Conservation (phyloP, 2,329 filamentous ascomycete genomes). For the Tolypocladium amazonense region DNA sequence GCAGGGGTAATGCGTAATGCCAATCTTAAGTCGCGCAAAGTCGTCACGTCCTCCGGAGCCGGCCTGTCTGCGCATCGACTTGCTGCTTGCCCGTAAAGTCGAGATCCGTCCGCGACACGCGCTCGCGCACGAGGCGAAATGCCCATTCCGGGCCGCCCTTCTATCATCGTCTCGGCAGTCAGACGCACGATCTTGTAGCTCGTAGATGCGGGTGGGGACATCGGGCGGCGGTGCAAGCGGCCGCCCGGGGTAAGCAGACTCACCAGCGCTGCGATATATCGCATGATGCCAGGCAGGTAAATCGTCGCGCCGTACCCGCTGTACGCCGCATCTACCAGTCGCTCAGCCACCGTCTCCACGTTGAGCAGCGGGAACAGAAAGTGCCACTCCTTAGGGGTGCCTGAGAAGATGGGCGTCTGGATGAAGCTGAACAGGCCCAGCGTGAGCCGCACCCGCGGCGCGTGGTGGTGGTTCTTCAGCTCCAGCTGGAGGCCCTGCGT, state of each 20-base stretch:
- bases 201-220: constrained; percentile 2
- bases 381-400: neutral
- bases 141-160: neutral
- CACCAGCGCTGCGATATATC: neutral
- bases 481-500: neutral
- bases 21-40: neutral
- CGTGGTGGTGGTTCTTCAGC: neutral
- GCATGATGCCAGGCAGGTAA: neutral
- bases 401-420: neutral
- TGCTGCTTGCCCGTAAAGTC: neutral
- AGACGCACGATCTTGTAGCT: neutral
- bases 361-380: neutral
- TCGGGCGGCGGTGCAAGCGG: neutral
- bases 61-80: neutral
- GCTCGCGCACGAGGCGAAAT: neutral
- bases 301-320: neutral
- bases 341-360: neutral
- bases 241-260: neutral
- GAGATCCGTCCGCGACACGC: neutral
- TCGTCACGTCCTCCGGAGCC: neutral
- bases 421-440: neutral
- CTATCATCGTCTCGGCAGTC: neutral
- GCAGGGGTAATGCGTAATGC: no score
- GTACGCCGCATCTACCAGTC: neutral
- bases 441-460: neutral